Percentiles rank a stretch among this genome's conserved stretches.
Evolutionary conservation across 1,284 basidiomycete species (phyloP).

Genomic region (Acaromyces ingoldii): DNA sequence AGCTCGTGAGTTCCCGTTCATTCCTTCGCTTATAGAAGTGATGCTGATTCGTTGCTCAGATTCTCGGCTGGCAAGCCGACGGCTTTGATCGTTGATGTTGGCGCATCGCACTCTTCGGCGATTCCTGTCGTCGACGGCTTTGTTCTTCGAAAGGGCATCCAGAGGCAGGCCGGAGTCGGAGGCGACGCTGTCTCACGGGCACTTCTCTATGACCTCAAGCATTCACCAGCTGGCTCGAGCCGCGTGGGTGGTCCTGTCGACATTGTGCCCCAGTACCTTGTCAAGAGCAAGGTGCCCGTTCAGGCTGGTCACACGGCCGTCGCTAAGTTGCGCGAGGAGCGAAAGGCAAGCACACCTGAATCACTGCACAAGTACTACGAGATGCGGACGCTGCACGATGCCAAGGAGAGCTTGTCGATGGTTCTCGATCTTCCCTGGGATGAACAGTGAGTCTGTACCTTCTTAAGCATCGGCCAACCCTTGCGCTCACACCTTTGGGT

Average conservation of each 20-base stretch:
- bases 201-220: slow-evolving; percentile 32
- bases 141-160: slow-evolving; percentile 82
- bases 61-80: slow-evolving; percentile 96
- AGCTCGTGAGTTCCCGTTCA: slow-evolving; percentile 66
- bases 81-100: slow-evolving; percentile 89
- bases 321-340: slow-evolving; percentile 38
- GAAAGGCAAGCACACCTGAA: slow-evolving; percentile 58
- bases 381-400: slow-evolving; percentile 79
- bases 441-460: slow-evolving; percentile 61
- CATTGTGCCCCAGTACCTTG: slow-evolving; percentile 76
- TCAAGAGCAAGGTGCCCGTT: slow-evolving; percentile 64
- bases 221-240: slow-evolving; percentile 8
- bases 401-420: slow-evolving; percentile 81
- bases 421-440: slow-evolving; percentile 82
- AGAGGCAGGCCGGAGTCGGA: slow-evolving; percentile 35
- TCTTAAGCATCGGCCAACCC: not conserved
- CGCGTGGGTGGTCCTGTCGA: slow-evolving; percentile 26
- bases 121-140: slow-evolving; percentile 97
- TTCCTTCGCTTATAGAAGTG: too few species aligned
- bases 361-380: slow-evolving; percentile 81
- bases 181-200: slow-evolving; percentile 32
- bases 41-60: slow-evolving; percentile 53
- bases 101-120: slow-evolving; percentile 78
- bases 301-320: slow-evolving; percentile 67
- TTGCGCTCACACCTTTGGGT: not conserved